A percentile compares a stretch with the other conserved stretches of the same genome.
Conservation (phyloP, 176 grass and related monocot species). For the Raddia distichophylla region DNA sequence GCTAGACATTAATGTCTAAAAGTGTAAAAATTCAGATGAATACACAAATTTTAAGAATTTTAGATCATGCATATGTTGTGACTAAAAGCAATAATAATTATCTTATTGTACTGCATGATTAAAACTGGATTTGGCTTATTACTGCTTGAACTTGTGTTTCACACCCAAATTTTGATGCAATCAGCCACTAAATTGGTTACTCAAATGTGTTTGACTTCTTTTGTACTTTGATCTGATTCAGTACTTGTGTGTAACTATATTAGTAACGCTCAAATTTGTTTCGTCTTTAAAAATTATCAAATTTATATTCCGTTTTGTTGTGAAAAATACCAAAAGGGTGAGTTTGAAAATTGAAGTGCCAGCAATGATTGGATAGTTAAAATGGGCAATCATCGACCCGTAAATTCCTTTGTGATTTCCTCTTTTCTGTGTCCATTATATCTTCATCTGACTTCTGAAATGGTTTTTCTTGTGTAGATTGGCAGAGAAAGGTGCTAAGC, state of each 20-base stretch:
- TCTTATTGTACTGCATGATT: not conserved
- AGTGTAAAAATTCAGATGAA: not conserved
- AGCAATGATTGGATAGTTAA: not conserved
- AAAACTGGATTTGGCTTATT: not conserved
- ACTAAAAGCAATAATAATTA: not conserved
- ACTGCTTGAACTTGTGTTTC: conserved; percentile 20
- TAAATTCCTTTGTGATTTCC: conserved; percentile 7
- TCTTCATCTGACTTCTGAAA: conserved; percentile 26
- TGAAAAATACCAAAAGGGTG: not conserved
- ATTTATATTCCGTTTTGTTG: not conserved
- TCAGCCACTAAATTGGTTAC: conserved; percentile 3
- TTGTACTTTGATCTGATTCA: conserved; percentile 15
- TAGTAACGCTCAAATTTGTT: not conserved
- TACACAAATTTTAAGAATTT: not conserved
- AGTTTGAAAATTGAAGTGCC: not conserved
- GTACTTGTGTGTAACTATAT: not conserved
- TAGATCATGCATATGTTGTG: not conserved
- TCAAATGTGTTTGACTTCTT: not conserved
- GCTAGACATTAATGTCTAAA: conserved; percentile 5
- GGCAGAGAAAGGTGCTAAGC: conserved; percentile 69
- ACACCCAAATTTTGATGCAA: not conserved
- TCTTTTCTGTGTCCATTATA: conserved; percentile 21
- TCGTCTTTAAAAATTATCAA: not conserved
- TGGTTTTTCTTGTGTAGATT: conserved; percentile 57
- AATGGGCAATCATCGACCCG: not conserved